A percentile compares a stretch with the other conserved stretches of the same genome.
These are phyloP conservation scores for Umbelopsis sp. DNA, from an alignment of 371 early-diverging fungal species.

Conservation along the genomic window DNA sequence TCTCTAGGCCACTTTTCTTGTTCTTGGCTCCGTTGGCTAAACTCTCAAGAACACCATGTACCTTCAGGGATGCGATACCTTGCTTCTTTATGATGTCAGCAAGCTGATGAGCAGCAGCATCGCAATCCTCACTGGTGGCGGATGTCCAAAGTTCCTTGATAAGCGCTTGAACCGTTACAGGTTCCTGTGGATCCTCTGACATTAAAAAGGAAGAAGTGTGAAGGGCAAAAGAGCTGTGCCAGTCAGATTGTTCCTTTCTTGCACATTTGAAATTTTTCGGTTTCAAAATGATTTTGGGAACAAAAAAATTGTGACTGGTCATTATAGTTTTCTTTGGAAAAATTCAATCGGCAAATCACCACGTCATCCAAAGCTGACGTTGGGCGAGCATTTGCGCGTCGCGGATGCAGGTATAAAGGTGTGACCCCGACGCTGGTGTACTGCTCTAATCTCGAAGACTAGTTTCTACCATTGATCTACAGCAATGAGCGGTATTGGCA, in stretches of 20 bases:
- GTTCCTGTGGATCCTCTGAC: constrained; percentile 1
- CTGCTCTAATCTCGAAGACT: constrained; percentile 8
- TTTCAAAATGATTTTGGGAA: not conserved
- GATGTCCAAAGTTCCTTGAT: constrained; percentile 61
- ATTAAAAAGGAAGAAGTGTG: not conserved
- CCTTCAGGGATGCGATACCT: constrained; percentile 61
- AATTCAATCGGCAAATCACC: not conserved
- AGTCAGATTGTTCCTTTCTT: not conserved
- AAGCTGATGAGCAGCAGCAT: constrained; percentile 58
- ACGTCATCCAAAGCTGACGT: constrained; percentile 17
- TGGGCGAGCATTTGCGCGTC: constrained; percentile 13
- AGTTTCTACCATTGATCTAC: constrained; percentile 14
- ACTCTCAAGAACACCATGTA: constrained; percentile 58
- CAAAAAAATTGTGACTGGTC: not conserved
- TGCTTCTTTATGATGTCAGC: constrained; percentile 51
- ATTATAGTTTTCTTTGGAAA: not conserved
- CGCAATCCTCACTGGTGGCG: constrained; percentile 60
- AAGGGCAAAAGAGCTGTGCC: not conserved
- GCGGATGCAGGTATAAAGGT: constrained; percentile 13
- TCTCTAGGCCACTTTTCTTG: constrained; percentile 72
- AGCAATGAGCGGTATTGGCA: constrained; percentile 71
- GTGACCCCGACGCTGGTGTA: constrained; percentile 3
- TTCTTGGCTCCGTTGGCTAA: constrained; percentile 60
- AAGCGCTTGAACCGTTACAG: constrained; percentile 26
- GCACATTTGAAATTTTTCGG: constrained; percentile 12